Evolutionary conservation across 768 basidiomycete genomes (phyloP).

Genomic region (Suillus subluteus): DNA sequence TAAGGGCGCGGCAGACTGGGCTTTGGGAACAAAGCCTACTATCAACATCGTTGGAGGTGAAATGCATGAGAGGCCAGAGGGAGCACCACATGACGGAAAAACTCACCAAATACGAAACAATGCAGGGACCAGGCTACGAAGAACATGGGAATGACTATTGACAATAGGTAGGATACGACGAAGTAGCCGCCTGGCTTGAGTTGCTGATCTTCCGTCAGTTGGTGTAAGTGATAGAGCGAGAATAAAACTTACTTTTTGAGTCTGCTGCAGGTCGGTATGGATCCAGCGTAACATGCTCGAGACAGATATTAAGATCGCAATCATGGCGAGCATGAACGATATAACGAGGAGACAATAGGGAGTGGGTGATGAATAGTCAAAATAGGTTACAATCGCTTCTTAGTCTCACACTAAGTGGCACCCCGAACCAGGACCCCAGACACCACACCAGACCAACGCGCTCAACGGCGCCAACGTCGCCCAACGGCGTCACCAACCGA

Average conservation of each 20-base stretch:
- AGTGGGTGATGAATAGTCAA: not conserved
- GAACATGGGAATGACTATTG: not conserved
- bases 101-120: not conserved
- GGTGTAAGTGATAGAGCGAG: too few species aligned
- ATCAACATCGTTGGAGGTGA: not conserved
- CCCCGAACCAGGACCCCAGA: too few species aligned
- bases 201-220: not conserved
- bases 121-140: not conserved
- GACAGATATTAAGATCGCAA: not conserved
- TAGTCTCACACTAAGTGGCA: too few species aligned
- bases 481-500: too few species aligned
- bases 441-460: too few species aligned
- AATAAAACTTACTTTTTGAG: not conserved
- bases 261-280: not conserved
- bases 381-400: not conserved
- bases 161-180: not conserved
- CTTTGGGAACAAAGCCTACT: not conserved
- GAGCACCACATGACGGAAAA: not conserved
- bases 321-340: not conserved
- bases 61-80: not conserved
- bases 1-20: not conserved
- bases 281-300: not conserved
- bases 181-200: not conserved
- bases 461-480: too few species aligned
- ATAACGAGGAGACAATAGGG: not conserved